Conservation (phyloP, 257 asterid genomes). For the Jacaranda copaia region DNA sequence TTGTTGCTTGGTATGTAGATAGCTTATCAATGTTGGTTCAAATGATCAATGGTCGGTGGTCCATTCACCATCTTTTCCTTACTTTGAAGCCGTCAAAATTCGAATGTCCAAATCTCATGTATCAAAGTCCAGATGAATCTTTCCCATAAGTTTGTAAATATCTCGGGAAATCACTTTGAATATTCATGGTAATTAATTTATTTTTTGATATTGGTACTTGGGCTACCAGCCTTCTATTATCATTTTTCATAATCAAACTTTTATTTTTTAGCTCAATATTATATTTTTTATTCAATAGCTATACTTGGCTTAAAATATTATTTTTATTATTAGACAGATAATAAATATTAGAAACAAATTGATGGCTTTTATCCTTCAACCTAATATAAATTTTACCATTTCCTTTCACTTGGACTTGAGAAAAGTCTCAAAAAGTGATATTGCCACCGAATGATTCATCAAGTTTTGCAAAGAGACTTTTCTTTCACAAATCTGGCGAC, state of each 20-base stretch:
- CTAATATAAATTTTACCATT: background rate
- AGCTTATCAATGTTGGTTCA: too few relatives aligned
- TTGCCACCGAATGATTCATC: background rate
- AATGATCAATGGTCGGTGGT: too few relatives aligned
- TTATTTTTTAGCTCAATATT: background rate
- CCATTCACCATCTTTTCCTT: background rate
- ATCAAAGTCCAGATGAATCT: background rate
- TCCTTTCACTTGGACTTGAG: background rate
- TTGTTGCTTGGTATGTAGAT: too few relatives aligned
- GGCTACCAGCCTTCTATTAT: background rate
- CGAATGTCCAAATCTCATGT: background rate
- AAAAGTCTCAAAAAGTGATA: conserved; percentile 18
- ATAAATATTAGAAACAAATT: background rate
- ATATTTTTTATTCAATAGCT: conserved; percentile 7
- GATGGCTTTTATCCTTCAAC: conserved; percentile 11
- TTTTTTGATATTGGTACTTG: background rate
- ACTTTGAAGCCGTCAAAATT: background rate
- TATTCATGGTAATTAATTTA: background rate
- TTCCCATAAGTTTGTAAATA: conserved; percentile 1
- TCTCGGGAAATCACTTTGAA: conserved; percentile 1
- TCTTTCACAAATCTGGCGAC: too few relatives aligned
- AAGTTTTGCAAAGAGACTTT: too few relatives aligned
- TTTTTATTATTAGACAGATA: background rate
- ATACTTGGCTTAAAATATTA: conserved; percentile 9
- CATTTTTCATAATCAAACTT: background rate